Base-by-base conservation (phyloP, 2,329 filamentous ascomycete species). In the Thermomyces lanuginosus region DNA sequence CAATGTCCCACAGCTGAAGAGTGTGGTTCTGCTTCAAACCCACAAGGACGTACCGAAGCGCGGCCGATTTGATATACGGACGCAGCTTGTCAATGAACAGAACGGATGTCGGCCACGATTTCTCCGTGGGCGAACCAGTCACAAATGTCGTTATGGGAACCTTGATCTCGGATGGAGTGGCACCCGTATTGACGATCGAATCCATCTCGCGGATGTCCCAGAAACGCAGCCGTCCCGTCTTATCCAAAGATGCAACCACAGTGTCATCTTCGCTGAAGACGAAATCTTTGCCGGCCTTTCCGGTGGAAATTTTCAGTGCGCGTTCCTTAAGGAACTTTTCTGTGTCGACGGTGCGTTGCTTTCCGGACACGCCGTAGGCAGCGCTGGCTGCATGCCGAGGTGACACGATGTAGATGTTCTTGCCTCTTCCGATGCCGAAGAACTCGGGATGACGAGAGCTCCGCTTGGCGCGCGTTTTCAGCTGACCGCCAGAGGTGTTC, bases 21-120 rank as follows among this genome's bases (percentile, higher is more conserved):
- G 86, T 91, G 58, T 98, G 89, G 55, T 98, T 98, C 55, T 98
- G 89, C 61, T 95, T 93, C 71, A 95, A 82, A 43, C 89, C 89
- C 36, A 98, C 81, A 49, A 98, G 76, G 61, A 98, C 76, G 60
- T 98, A 98, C 35, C 89, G 74, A 36, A 93, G 65, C 24, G 91
- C 84, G 45, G 79, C 77, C 33, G 79, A 76, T 58, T 89, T 92
- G 58, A 76, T 71, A 55, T 91, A 93, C 23, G 89, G 83, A 36
- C 84, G 79, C 55, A 84, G 73, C 64, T 95, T 98, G 58, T 98
- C 89, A 41, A 98, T 73, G 54, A 98, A 77, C 50, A 92, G 69
- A 32, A 98, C 81, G 13, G 89, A 95, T 2, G 86, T 95, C 5
- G 91, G 86, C 75, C 84, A 93, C 4, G 84, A 84, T 61, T 95